Base-by-base conservation (phyloP, 129 eudicot species). In the Gnaphalium uliginosum region DNA sequence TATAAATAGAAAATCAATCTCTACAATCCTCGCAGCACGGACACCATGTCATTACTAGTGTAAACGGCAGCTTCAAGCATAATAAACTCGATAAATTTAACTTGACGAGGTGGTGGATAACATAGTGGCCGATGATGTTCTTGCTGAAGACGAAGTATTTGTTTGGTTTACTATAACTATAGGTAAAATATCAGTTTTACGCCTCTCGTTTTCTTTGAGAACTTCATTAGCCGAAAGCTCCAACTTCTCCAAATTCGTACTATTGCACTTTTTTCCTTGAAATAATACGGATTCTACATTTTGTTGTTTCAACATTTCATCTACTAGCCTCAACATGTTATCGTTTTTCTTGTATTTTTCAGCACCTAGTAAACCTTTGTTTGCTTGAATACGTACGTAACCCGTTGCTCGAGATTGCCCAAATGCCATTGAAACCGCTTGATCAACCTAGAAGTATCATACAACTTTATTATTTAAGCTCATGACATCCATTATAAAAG, bases 381-480 rank as follows among this genome's bases (percentile, higher is more conserved):
- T 87, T 14, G 81, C 96, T 71, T 89, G 92, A 37, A 89, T 89
- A 37, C 96, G 87, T 21, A 85, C 73, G 18, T 89, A 89, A 21
- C 83, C 82, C 26, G 72, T 81, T 0, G 69, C 24, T 24, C 87
- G 79, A 18, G 59, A 76, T 39, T 76, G 82, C 25, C 90, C 92
- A 83, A 89, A 89, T 58, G 96, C 96, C 96, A 89, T 85, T 0
- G 92, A 87, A 39, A 89, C 91, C 0, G 96, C 92, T 78, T 89
- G 92, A 85, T 89, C 96, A 73, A 89, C 96, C 96, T 89, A 59
- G 39, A 75, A 62, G 54, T 4, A 57, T 30, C 30, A 48, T 25
- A 73, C 14, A 68, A 33, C 37, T 33, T 33, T 5, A 33, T 5
- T 33, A 6, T 33, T 5, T 33, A 21, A 27, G 62, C 32, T n/a